Percentiles rank a stretch among this genome's conserved stretches.
phyloP scores from a whole-genome alignment of 371 early-diverging fungal genomes.

The Syncephalastrum racemosum region DNA sequence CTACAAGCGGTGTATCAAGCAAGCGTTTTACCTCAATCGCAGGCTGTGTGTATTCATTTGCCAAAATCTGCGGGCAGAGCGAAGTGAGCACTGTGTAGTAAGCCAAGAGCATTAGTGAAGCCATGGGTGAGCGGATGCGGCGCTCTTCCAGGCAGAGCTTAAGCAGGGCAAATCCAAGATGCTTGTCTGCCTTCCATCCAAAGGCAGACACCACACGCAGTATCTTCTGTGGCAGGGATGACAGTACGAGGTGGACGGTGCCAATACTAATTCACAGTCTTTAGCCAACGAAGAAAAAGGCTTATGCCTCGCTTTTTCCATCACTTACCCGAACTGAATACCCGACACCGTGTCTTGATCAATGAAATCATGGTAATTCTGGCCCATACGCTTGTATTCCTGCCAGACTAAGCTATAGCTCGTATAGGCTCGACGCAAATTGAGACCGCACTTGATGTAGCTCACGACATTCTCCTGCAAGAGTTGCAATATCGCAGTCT shows the following conservation, averaged over 20 bases:
- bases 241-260: slow-evolving; percentile 61
- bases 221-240: slow-evolving; percentile 60
- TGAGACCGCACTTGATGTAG: slow-evolving; percentile 65
- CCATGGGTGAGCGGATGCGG: slow-evolving; percentile 62
- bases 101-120: slow-evolving; percentile 58
- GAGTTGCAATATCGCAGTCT: slow-evolving; percentile 61
- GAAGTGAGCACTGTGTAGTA: slow-evolving; percentile 48
- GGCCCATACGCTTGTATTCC: slow-evolving; percentile 55
- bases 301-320: not conserved
- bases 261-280: slow-evolving; percentile 46
- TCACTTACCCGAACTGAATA: slow-evolving; percentile 51
- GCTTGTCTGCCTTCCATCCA: slow-evolving; percentile 64
- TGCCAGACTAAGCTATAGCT: slow-evolving; percentile 56
- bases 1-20: not conserved
- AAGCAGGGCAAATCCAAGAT: slow-evolving; percentile 60
- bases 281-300: too few species aligned
- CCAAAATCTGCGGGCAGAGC: slow-evolving; percentile 44
- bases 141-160: slow-evolving; percentile 54
- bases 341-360: slow-evolving; percentile 53
- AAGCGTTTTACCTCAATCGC: slow-evolving; percentile 58
- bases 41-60: slow-evolving; percentile 45
- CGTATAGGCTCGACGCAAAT: slow-evolving; percentile 55
- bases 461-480: slow-evolving; percentile 61
- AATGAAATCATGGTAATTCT: slow-evolving; percentile 44
- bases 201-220: slow-evolving; percentile 62